Percentiles rank a stretch among this genome's conserved stretches.
phyloP scores from a whole-genome alignment of 768 basidiomycete genomes.

The Sporobolomyces roseus region DNA sequence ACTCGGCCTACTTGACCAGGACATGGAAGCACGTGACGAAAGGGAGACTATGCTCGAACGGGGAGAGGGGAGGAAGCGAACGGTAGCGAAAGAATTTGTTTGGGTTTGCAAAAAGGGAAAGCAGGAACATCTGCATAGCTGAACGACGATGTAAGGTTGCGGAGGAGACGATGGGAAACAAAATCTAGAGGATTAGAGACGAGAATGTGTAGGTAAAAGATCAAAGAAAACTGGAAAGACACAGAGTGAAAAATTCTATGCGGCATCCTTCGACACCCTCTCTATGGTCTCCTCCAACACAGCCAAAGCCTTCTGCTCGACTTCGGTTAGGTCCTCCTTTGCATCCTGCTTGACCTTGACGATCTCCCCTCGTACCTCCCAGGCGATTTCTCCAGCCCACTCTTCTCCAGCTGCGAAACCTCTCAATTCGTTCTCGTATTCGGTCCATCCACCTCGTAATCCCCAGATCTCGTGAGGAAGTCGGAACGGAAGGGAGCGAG shows the following conservation, averaged over 20 bases:
- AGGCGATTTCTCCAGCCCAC: conserved; percentile 43
- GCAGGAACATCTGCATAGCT: too few relatives aligned
- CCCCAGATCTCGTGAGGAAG: conserved; percentile 43
- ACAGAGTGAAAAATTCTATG: background rate
- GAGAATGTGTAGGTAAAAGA: too few relatives aligned
- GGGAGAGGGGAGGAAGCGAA: too few relatives aligned
- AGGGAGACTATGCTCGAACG: too few relatives aligned
- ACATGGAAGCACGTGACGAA: too few relatives aligned
- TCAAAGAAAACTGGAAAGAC: too few relatives aligned
- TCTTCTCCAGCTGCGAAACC: conserved; percentile 44
- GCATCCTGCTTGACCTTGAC: background rate
- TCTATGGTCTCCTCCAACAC: conserved; percentile 11
- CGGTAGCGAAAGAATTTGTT: too few relatives aligned
- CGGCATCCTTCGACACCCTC: background rate
- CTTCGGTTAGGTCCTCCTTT: background rate
- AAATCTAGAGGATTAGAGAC: too few relatives aligned
- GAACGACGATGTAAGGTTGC: too few relatives aligned
- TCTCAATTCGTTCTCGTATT: conserved; percentile 42
- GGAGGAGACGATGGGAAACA: too few relatives aligned
- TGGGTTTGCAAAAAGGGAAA: too few relatives aligned
- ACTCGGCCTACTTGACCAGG: too few relatives aligned
- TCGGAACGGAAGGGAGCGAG: conserved; percentile 32
- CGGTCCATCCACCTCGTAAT: conserved; percentile 36
- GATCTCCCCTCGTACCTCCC: conserved; percentile 41
- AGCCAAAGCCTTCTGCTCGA: conserved; percentile 9